Evolutionary conservation across 352 stramenopile species (phyloP).

Genomic region (Blastocystis sp.): DNA sequence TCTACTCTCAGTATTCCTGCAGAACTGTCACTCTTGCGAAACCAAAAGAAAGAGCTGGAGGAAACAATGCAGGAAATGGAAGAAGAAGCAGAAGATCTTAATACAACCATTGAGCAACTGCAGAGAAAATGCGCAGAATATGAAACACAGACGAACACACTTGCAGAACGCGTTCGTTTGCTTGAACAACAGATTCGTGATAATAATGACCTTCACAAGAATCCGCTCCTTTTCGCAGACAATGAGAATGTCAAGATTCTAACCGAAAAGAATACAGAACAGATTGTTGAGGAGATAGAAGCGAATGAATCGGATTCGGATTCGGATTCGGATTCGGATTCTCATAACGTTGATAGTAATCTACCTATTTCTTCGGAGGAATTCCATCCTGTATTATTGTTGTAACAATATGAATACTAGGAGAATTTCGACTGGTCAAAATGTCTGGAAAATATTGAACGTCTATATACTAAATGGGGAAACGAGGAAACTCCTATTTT

Average conservation of each 20-base stretch:
- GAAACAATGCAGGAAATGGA: conserved; percentile 53
- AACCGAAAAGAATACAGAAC: not conserved
- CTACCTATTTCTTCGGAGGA: no score
- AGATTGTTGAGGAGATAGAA: not conserved
- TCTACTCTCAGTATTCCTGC: not conserved
- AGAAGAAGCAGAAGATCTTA: not conserved
- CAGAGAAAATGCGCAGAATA: not conserved
- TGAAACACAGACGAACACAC: not conserved
- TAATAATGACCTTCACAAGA: not conserved
- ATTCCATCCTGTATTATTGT: no score
- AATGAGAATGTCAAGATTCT: not conserved
- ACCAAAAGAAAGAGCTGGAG: not conserved
- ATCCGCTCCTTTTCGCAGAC: not conserved
- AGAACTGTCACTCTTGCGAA: not conserved
- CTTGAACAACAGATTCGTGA: not conserved
- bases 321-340: not conserved
- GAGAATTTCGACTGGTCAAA: not conserved
- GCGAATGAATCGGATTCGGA: not conserved
- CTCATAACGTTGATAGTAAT: no score
- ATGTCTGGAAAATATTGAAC: not conserved
- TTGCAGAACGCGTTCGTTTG: not conserved
- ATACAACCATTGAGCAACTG: not conserved
- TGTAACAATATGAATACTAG: no score
- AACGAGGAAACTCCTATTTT: not conserved
- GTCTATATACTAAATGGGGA: not conserved